A percentile compares a stretch with the other conserved stretches of the same genome.
These are phyloP conservation scores for Monosporozyma siamensis DNA, from an alignment of 805 yeast genomes.

Conservation along the genomic window DNA sequence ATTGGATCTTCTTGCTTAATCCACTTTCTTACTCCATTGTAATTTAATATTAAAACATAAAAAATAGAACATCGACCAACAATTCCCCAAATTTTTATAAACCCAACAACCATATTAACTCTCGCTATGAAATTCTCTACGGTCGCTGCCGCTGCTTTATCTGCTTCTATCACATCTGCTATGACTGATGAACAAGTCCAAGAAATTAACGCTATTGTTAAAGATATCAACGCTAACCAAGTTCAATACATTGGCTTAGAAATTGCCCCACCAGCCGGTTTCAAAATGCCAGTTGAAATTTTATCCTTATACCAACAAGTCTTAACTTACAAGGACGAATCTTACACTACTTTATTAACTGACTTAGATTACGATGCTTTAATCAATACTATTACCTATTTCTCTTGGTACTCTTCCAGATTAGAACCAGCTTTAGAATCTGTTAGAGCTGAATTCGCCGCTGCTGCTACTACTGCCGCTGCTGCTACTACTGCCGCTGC, in stretches of 20 bases:
- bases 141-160: constrained; percentile 4
- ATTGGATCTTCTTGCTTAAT: too few relatives aligned
- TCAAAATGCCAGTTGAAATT: constrained; percentile 25
- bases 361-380: constrained; percentile 21
- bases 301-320: constrained; percentile 21
- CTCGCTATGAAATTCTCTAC: constrained; percentile 6
- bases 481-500: too few relatives aligned
- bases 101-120: neutral
- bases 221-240: constrained; percentile 12
- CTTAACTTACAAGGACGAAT: constrained; percentile 28
- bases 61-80: too few relatives aligned
- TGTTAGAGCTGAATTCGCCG: constrained; percentile 4
- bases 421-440: constrained; percentile 13
- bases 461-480: constrained; percentile 5
- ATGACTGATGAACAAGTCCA: constrained; percentile 14
- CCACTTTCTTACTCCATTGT: too few relatives aligned
- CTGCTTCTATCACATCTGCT: constrained; percentile 14
- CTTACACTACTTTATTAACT: constrained; percentile 28
- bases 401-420: constrained; percentile 30
- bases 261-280: constrained; percentile 6
- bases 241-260: constrained; percentile 11
- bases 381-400: constrained; percentile 22
- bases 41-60: too few relatives aligned
- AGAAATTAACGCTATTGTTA: constrained; percentile 16
- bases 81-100: too few relatives aligned